Evolutionary conservation across 768 basidiomycete genomes (phyloP), one percentile per base, ranked within the genome.

Genomic region (Macrolepiota dolichaula): DNA sequence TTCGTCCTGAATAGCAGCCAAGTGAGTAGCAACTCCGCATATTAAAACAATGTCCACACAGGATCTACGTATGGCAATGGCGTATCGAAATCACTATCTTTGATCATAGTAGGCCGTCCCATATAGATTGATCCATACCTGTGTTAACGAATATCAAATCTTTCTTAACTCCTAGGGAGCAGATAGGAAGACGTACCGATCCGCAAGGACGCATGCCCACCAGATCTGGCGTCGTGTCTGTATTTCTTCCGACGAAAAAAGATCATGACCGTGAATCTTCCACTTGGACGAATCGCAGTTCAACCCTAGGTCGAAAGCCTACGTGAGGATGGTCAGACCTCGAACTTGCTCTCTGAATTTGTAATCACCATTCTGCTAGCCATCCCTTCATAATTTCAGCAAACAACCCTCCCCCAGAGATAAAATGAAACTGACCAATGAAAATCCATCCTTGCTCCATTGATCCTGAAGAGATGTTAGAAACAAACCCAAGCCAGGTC

Each of bases 371-470:
- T 73, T 50, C 74, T 67, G 49, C 73, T 73, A n/a, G 66, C 73
- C 66, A 72, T 64, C 40, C 66, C 68, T 67, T 55, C 15, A 44
- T 35, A 24, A 44, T 38, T 29, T 62, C 25, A 69, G 57, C 56
- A 50, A 51, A 40, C 44, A 38, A 11, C 55, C 19, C 17, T 35
- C 29, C 58, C 24, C 61, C 55, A n/a, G 15, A 61, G 61, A 53
- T 55, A 53, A n/a, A 32, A 55, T 7, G 25, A 50, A 59, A 61
- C 72, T 49, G 59, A 87, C 90, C 90, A 64, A 88, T 85, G 67
- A 88, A 91, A 51, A 92, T 78, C 94, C 94, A 96, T 1, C 89
- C 91, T 69, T 91, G 87, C 62, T 91, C 88, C 88, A 92, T 92
- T 13, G 74, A 79, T 67, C 91, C 80, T 77, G 50, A 37, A n/a